Conservation (phyloP, 2,329 filamentous ascomycete species). For the Fusarium denticulatum region DNA sequence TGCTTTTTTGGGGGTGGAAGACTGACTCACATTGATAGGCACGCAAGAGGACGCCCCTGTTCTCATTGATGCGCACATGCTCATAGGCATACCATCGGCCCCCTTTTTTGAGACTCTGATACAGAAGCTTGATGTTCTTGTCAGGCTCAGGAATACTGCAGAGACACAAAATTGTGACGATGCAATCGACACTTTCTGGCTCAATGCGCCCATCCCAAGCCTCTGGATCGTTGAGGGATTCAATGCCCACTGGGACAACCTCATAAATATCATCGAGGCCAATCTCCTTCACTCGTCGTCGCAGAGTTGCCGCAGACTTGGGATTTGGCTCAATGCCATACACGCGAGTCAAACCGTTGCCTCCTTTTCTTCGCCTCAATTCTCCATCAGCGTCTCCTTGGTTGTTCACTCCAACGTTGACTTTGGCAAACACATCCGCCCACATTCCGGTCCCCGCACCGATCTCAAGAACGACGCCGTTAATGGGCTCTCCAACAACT, state of each 20-base stretch:
- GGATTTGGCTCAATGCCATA: constrained; percentile 73
- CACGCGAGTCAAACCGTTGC: constrained; percentile 55
- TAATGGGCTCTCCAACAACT: constrained; percentile 51
- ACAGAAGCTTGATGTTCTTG: constrained; percentile 64
- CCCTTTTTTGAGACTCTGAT: constrained; percentile 67
- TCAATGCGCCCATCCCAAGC: constrained; percentile 59
- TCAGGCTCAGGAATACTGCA: constrained; percentile 71
- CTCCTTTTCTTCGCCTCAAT: constrained; percentile 22
- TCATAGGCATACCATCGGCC: constrained; percentile 72
- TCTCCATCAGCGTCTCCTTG: constrained; percentile 30
- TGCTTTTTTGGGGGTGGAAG: background rate
- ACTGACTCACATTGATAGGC: constrained; percentile 62
- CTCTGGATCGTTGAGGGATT: constrained; percentile 59
- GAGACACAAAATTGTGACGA: constrained; percentile 69
- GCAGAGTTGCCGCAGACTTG: constrained; percentile 60
- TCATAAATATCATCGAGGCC: constrained; percentile 68
- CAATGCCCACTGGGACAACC: constrained; percentile 70
- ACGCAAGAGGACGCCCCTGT: constrained; percentile 52
- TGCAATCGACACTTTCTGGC: constrained; percentile 64
- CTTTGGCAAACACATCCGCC: constrained; percentile 61
- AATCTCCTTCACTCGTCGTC: constrained; percentile 57
- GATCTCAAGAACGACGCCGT: constrained; percentile 68
- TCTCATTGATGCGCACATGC: constrained; percentile 59
- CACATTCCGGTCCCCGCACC: constrained; percentile 71
- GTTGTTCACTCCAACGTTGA: constrained; percentile 27